These are phyloP conservation scores for Fusarium compactum DNA, from an alignment of 2,329 filamentous ascomycete genomes.

Conservation along the genomic window DNA sequence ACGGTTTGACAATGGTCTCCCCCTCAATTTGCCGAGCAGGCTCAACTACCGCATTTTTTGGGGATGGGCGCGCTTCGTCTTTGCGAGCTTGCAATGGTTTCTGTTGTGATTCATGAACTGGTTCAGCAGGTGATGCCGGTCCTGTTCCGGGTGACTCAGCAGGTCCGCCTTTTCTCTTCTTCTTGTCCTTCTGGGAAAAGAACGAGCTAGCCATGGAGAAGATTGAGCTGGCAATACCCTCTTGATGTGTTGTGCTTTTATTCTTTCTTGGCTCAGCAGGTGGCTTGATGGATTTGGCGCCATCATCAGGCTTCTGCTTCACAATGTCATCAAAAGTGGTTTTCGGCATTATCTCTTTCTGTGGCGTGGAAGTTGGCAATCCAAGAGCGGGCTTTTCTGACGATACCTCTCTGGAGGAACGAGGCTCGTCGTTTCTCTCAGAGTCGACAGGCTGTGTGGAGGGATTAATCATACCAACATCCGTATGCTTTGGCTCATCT, in stretches of 20 bases:
- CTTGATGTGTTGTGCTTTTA: constrained; percentile 15
- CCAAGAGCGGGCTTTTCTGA: not conserved
- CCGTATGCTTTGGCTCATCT: not conserved
- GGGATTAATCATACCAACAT: not conserved
- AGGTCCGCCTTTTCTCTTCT: constrained; percentile 40
- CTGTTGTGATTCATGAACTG: not conserved
- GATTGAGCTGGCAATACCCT: constrained; percentile 11
- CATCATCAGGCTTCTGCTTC: not conserved
- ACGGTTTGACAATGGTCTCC: not conserved
- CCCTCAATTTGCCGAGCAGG: not conserved
- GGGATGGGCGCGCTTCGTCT: not conserved
- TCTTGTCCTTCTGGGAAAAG: constrained; percentile 40
- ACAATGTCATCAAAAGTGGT: not conserved
- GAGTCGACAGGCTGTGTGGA: not conserved
- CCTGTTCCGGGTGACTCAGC: not conserved
- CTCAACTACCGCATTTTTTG: not conserved
- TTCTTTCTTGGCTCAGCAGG: not conserved
- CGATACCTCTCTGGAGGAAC: not conserved
- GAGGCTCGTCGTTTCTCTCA: not conserved
- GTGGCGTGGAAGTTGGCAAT: constrained; percentile 1
- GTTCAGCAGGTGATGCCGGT: not conserved
- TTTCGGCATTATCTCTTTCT: not conserved
- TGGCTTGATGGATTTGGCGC: constrained; percentile 3
- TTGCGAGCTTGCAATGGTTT: not conserved
- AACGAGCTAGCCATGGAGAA: constrained; percentile 11